These are phyloP conservation scores for Pichia sp. DNA, from an alignment of 1,139 yeast species.

Conservation along the genomic window DNA sequence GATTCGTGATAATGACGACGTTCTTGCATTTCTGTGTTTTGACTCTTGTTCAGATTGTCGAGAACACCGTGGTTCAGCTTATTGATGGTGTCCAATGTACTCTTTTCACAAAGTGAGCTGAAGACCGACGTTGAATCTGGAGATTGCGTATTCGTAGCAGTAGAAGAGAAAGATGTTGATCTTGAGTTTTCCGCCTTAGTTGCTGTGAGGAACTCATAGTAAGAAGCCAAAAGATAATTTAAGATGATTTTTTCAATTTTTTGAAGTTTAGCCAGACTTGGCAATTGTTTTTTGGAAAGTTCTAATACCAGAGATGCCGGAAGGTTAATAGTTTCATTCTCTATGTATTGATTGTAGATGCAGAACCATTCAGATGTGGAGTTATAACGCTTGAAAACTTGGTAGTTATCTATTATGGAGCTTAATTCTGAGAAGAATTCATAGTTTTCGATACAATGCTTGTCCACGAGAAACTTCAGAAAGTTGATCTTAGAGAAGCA, in stretches of 20 bases:
- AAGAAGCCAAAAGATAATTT: constrained; percentile 22
- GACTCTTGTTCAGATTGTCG: no score
- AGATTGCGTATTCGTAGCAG: no score
- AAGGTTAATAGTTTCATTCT: constrained; percentile 24
- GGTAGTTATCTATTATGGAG: constrained; percentile 12
- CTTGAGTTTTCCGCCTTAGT: no score
- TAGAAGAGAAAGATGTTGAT: constrained; percentile 10
- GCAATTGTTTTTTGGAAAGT: constrained; percentile 16
- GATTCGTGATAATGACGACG: no score
- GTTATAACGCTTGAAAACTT: constrained; percentile 1
- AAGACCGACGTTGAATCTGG: no score
- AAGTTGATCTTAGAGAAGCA: constrained; percentile 21
- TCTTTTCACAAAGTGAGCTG: no score
- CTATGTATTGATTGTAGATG: constrained; percentile 22
- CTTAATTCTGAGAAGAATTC: constrained; percentile 25
- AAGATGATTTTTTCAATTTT: constrained; percentile 18
- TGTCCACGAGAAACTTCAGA: constrained; percentile 21
- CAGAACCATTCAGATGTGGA: constrained; percentile 20
- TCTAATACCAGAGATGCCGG: constrained; percentile 22
- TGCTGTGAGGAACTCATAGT: constrained; percentile 26
- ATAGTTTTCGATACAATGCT: constrained; percentile 28
- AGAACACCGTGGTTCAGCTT: no score
- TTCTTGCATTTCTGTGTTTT: no score
- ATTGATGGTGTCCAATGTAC: no score
- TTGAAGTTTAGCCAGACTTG: constrained; percentile 14